Base-by-base conservation (phyloP, 2,329 filamentous ascomycete genomes). In the Didymella pinodella region DNA sequence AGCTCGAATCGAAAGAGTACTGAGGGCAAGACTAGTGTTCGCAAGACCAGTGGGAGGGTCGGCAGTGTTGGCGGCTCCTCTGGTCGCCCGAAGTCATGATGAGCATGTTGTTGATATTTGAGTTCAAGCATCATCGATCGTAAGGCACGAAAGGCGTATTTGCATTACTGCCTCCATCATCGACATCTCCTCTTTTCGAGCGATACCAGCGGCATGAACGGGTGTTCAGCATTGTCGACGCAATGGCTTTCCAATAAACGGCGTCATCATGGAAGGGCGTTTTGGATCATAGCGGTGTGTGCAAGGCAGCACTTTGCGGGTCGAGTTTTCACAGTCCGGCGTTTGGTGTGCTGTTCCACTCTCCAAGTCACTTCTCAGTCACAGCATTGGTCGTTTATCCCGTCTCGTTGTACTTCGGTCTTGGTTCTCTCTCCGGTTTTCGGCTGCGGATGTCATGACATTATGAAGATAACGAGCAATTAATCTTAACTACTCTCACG, bases 1-100 rank as follows among this genome's bases (percentile, higher is more conserved):
- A 81, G 78, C 57, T 80, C 81, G 12, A 63, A 71, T 14, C 75
- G 81, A 52, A 76, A 80, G 59, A 82, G 78, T 69, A 80, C 78
- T 3, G 81, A 83, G 49, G 76, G 75, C 73, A 82, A 82, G 73
- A 79, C 72, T 41, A 80, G 78, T 57, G 81, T 84, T 47, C 74
- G 81, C 41, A 84, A 84, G 73, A 82, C 81, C 16, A 83, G 81
- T 57, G 82, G 82, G 32, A 75, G 82, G 32, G 80, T 84, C 2
- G 81, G 81, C 45, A 82, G 80, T 65, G 71, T 80, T 26, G 79
- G 79, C 51, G 77, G 65, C 51, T 63, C 70, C 34, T 63, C 66
- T 14, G 54, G 59, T 14, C 73, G 74, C 31, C 58, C 71, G 8
- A 76, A 75, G 58, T 64, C 73, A 52, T 72, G 59, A 52, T 72